Evolutionary conservation across 352 stramenopile genomes (phyloP).

Genomic region (Globisporangium echinulatum): DNA sequence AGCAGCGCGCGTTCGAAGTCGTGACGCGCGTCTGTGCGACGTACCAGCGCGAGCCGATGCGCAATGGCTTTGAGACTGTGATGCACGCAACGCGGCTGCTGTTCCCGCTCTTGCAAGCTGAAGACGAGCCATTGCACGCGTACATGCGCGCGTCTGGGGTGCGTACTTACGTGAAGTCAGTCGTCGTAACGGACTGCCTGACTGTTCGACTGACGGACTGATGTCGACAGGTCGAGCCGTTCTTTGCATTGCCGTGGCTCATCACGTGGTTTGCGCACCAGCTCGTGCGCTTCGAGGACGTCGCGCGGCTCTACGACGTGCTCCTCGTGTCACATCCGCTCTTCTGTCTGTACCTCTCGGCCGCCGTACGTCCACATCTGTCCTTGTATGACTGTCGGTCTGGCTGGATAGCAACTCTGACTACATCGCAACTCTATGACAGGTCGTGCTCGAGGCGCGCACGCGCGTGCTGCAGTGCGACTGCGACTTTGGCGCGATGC

Average conservation of each 20-base stretch:
- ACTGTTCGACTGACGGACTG: background rate
- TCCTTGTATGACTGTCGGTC: too few relatives aligned
- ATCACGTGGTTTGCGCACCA: conserved; percentile 95
- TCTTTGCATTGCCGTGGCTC: conserved; percentile 91
- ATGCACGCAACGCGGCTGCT: conserved; percentile 59
- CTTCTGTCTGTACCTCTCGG: conserved; percentile 88
- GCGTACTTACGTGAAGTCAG: conserved; percentile 6
- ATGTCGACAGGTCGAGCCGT: conserved; percentile 84
- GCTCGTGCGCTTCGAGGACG: conserved; percentile 78
- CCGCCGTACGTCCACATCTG: conserved; percentile 33
- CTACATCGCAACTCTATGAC: too few relatives aligned
- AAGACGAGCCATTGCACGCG: conserved; percentile 56
- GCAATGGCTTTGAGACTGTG: conserved; percentile 73
- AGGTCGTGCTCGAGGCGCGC: conserved; percentile 51
- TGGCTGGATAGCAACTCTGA: too few relatives aligned
- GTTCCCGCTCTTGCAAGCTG: conserved; percentile 57
- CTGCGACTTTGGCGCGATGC: conserved; percentile 72
- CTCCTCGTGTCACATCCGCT: conserved; percentile 91
- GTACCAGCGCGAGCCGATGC: conserved; percentile 89
- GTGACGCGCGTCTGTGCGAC: conserved; percentile 71
- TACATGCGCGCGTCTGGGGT: conserved; percentile 58
- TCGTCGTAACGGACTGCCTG: background rate
- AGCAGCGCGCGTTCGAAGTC: conserved; percentile 60
- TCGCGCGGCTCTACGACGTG: conserved; percentile 90
- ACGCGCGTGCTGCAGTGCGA: conserved; percentile 59